These are phyloP conservation scores for Plasmodium vinckei DNA, from an alignment of 169 alveolate species.

Conservation along the genomic window DNA sequence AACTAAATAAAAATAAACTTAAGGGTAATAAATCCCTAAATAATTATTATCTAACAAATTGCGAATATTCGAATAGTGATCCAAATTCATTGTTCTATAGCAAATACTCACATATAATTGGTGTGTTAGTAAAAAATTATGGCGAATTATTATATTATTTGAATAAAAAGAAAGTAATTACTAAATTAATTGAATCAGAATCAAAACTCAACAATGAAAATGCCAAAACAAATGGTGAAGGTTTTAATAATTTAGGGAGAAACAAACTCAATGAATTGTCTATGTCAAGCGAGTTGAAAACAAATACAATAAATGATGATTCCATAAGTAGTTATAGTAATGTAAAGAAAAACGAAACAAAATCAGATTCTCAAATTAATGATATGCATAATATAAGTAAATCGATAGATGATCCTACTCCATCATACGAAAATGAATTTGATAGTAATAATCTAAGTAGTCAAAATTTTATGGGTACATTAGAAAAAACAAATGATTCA, in stretches of 20 bases:
- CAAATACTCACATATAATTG: conserved; percentile 49
- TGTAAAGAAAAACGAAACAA: too few relatives aligned
- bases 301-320: too few relatives aligned
- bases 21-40: not conserved
- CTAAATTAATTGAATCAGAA: not conserved
- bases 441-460: not conserved
- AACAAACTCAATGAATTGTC: too few relatives aligned
- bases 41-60: conserved; percentile 37
- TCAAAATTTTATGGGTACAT: not conserved
- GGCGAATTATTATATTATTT: conserved; percentile 56
- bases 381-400: too few relatives aligned
- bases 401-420: not conserved
- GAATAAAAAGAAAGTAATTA: conserved; percentile 25
- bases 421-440: conserved; percentile 8
- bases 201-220: too few relatives aligned
- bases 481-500: not conserved
- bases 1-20: conserved; percentile 5
- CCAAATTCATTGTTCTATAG: conserved; percentile 32
- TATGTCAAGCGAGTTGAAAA: too few relatives aligned
- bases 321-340: too few relatives aligned
- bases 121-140: conserved; percentile 30
- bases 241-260: too few relatives aligned
- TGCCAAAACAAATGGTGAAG: too few relatives aligned
- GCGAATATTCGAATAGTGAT: conserved; percentile 30
- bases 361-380: too few relatives aligned